Evolutionary conservation across 345 rosid genomes (phyloP).

Genomic region (Syzygium grande): DNA sequence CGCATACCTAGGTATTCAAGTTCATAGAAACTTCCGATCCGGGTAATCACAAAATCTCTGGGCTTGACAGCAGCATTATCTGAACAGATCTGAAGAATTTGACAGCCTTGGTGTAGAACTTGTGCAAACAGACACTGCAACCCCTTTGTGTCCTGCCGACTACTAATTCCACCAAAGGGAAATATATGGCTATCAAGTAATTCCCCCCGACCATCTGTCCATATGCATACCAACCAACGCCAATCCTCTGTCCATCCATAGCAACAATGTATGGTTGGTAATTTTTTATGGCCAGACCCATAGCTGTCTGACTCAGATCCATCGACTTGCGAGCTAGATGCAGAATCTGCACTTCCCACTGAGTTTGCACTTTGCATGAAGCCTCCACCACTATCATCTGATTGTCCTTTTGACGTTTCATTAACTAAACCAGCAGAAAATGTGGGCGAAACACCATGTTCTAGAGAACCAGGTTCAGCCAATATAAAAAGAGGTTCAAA

Average conservation of each 20-base stretch:
- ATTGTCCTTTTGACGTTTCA: constrained; percentile 48
- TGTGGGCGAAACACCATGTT: constrained; percentile 65
- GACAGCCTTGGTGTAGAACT: constrained; percentile 98
- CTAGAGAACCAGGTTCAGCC: constrained; percentile 92
- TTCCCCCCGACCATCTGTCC: constrained; percentile 99
- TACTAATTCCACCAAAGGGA: constrained; percentile 98
- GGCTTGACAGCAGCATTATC: constrained; percentile 77
- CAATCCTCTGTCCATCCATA: constrained; percentile 99
- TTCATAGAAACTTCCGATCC: constrained; percentile 90
- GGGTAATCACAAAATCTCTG: constrained; percentile 82
- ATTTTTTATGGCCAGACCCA: constrained; percentile 47
- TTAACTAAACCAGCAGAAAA: constrained; percentile 35
- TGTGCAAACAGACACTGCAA: constrained; percentile 94
- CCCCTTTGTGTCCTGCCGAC: constrained; percentile 99
- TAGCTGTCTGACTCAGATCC: constrained; percentile 55
- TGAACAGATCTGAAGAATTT: constrained; percentile 85
- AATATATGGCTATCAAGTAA: constrained; percentile 91
- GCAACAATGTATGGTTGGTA: constrained; percentile 91
- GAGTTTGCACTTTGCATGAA: constrained; percentile 49
- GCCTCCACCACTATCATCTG: constrained; percentile 63
- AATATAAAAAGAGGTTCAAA: constrained; percentile 97
- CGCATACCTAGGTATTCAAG: constrained; percentile 88
- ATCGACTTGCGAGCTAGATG: constrained; percentile 61
- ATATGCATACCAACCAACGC: constrained; percentile 98
- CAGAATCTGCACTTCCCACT: constrained; percentile 47